Evolutionary conservation across 1,284 basidiomycete species (phyloP).

Genomic region (Nidula niveotomentosa): DNA sequence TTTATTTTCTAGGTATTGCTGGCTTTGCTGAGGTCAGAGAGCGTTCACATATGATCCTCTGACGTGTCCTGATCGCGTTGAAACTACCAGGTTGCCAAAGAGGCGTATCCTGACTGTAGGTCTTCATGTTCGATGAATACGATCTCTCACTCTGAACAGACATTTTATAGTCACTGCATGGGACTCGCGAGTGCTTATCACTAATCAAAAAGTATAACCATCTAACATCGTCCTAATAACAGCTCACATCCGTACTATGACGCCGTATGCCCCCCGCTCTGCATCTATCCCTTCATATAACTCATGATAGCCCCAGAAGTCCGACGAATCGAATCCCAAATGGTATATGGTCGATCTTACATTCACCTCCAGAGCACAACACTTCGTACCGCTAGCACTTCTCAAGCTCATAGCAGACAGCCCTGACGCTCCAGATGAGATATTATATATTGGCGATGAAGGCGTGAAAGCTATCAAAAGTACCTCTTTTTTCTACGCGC

Average conservation of each 20-base stretch:
- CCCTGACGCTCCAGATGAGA: conserved; percentile 42
- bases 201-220: neutral
- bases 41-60: neutral
- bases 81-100: conserved; percentile 62
- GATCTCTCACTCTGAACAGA: neutral
- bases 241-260: conserved; percentile 87
- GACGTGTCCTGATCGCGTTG: too few relatives aligned
- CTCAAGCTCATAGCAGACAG: conserved; percentile 64
- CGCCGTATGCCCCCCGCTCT: conserved; percentile 40
- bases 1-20: conserved; percentile 62
- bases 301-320: conserved; percentile 52
- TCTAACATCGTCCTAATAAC: neutral
- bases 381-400: conserved; percentile 82
- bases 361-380: conserved; percentile 63
- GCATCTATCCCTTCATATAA: neutral
- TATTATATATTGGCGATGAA: conserved; percentile 62
- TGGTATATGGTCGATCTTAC: conserved; percentile 94
- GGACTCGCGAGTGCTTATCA: conserved; percentile 62
- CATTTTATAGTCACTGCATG: conserved; percentile 76
- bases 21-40: conserved; percentile 74
- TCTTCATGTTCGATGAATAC: conserved; percentile 4
- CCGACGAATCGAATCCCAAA: conserved; percentile 71
- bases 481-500: conserved; percentile 17
- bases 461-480: conserved; percentile 66
- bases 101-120: conserved; percentile 90